A percentile compares a stretch with the other conserved stretches of the same genome.
Evolutionary conservation across 768 basidiomycete species (phyloP).

Genomic region (Suillus luteus): DNA sequence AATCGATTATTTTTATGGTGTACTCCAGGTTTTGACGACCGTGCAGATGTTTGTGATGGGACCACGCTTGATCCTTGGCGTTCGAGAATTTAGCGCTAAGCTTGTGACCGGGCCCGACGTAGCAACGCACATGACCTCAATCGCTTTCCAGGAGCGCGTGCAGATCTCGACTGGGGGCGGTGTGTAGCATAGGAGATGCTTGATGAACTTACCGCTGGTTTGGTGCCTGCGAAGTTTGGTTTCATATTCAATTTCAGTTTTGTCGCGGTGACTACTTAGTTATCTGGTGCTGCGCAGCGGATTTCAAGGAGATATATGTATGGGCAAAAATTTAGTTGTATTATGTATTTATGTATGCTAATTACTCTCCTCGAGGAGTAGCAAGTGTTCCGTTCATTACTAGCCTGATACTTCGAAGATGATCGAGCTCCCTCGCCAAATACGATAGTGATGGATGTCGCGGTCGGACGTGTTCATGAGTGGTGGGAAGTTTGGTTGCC

Average conservation of each 20-base stretch:
- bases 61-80: background rate
- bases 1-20: background rate
- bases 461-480: background rate
- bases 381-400: background rate
- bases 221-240: background rate
- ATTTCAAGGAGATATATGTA: background rate
- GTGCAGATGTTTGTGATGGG: conserved; percentile 2
- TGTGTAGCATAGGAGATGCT: background rate
- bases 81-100: background rate
- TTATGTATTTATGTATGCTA: background rate
- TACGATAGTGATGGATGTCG: background rate
- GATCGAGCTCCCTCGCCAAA: background rate
- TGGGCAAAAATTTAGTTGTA: background rate
- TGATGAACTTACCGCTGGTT: background rate
- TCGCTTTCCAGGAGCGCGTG: background rate
- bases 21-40: background rate
- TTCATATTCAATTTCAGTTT: background rate
- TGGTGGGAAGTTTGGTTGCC: background rate
- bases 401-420: background rate
- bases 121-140: background rate
- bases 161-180: background rate
- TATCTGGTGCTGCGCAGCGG: background rate
- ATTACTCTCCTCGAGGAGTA: background rate
- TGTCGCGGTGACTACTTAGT: background rate
- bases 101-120: background rate